Evolutionary conservation across 148 eudicot species (phyloP), one percentile per base, ranked within the genome.

Genomic region (Rhododendron henanense): DNA sequence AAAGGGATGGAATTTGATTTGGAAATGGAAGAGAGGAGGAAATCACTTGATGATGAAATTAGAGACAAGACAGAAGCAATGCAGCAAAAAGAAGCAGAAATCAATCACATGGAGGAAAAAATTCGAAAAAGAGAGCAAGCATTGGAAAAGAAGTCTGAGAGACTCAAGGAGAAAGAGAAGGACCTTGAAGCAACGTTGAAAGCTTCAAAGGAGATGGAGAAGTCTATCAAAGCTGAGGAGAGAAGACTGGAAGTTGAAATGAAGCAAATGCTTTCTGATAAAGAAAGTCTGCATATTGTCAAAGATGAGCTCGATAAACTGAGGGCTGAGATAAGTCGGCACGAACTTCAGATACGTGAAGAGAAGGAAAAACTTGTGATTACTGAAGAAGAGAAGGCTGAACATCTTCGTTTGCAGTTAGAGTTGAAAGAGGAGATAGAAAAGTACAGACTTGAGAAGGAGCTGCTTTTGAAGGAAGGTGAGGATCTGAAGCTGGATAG

Each of bases 161-260:
- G 98, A 85, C 79, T 94, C 57, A 95, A 94, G 86, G 99, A 93
- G 87, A 96, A 90, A 88, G 99, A 94, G 84, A 91, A 88, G 89
- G 93, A 95, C 63, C 79, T 89, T 88, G 99, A 95, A 45, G 48
- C 63, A 74, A 91, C 90, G 86, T 84, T 88, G 83, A 94, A 93
- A 88, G 86, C 84, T 78, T 78, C 90, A 83, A 93, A 92, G 86
- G 95, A 93, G 87, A 93, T 89, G 86, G 98, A 95, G 86, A 92
- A 91, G 86, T 55, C 75, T 82, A 53, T 93, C 31, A 90, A 92
- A 89, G 87, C 88, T 4, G 96, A 90, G 74, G 94, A 88, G 87
- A 94, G 91, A 86, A 90, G 63, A 48, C 79, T 94, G 86, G 94
- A 92, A 41, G 51, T 44, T 75, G 94, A 88, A 84, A 95, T 87